Conservation (phyloP, 129 eudicot genomes). For the Tagetes erecta region DNA sequence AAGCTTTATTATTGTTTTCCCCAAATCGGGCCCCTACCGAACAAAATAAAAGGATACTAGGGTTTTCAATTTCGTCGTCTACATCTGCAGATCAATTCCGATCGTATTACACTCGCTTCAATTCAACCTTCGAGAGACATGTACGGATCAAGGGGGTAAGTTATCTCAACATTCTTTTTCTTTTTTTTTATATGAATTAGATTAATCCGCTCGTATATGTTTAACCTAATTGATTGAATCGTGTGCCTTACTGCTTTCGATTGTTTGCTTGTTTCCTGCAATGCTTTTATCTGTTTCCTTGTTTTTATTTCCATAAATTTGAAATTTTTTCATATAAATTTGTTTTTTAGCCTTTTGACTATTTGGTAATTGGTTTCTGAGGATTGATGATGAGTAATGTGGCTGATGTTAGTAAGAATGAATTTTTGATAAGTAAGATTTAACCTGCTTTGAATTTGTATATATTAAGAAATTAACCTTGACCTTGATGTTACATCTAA, state of each 20-base stretch:
- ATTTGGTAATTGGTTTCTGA: conserved; percentile 4
- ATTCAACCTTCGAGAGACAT: conserved; percentile 25
- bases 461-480: neutral
- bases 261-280: neutral
- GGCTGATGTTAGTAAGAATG: neutral
- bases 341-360: neutral
- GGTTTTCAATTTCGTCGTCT: conserved; percentile 28
- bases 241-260: neutral
- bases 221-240: neutral
- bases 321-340: neutral
- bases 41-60: neutral
- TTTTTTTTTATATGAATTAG: neutral
- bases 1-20: no score
- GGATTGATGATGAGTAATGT: conserved; percentile 6
- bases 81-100: conserved; percentile 24
- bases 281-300: conserved; percentile 3
- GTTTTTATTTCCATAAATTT: neutral
- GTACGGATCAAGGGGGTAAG: conserved; percentile 47
- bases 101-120: neutral
- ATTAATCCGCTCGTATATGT: conserved; percentile 8
- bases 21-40: no score
- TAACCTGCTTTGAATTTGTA: conserved; percentile 2
- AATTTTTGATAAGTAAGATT: neutral
- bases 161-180: conserved; percentile 15
- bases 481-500: neutral